Base-by-base conservation (phyloP, 352 stramenopile genomes). In the Phytophthora rubi region DNA sequence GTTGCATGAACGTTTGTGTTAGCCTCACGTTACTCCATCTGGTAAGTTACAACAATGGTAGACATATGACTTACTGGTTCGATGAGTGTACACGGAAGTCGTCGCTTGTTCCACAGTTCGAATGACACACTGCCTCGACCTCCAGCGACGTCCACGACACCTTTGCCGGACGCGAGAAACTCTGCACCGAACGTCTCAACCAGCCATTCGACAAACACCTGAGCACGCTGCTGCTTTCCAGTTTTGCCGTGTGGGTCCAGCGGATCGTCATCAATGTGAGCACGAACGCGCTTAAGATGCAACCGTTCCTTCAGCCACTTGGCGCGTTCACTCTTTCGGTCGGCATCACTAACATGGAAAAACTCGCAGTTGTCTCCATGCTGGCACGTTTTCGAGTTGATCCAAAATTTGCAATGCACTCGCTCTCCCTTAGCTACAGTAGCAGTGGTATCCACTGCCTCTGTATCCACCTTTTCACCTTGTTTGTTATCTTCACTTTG, bases 51-150 rank as follows among this genome's bases (percentile, higher is more conserved):
- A 32, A 53, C 13, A 6, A 53, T n/a, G 4, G 18, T 8, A n/a
- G 6, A 16, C n/a, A 13, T 13, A 28, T 9, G n/a, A 62, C 78
- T 44, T 76, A 95, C 88, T 44, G 90, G 90, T 68, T 97, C 91
- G 21, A 97, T 74, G 16, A 97, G 79, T 12, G 82, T 96, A 39
- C 75, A 86, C 1, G 78, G 78, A 33, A 97, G 79, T 9, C 65
- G 28, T n/a, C 88, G 77, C 57, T 93, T 90, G 69, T 93, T 95
- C 80, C 85, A 92, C 13, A 97, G 82, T 68, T 96, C 82, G 61
- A 96, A 96, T 0, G 84, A 86, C n/a, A 97, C 76, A 35, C 85
- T 85, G 7, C 91, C 91, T 28, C 84, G 76, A 1, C 91, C 90
- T 15, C 90, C 91, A 6, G 90, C 91, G 35, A 97, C 76, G 57